These are phyloP conservation scores for Pleurotus giganteus DNA, from an alignment of 768 basidiomycete genomes.

Conservation along the genomic window DNA sequence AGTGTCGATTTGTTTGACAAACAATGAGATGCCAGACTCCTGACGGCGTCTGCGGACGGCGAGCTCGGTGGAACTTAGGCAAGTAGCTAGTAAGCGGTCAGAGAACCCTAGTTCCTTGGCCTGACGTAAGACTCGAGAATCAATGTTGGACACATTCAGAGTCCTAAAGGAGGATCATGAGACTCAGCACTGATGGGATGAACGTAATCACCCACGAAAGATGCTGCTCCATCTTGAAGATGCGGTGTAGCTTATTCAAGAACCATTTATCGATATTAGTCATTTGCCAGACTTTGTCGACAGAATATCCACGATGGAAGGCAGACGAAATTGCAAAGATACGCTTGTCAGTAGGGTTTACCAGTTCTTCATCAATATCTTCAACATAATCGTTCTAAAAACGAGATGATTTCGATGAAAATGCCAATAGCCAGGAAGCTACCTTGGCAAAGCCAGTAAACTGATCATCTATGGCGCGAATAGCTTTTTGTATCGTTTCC, in stretches of 20 bases:
- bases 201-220: constrained; percentile 57
- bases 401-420: constrained; percentile 1
- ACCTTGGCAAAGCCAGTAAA: constrained; percentile 91
- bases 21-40: constrained; percentile 79
- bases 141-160: constrained; percentile 63
- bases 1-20: constrained; percentile 98
- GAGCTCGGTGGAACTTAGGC: constrained; percentile 87
- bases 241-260: constrained; percentile 81
- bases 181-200: not conserved
- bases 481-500: constrained; percentile 98
- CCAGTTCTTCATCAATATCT: constrained; percentile 88
- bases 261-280: constrained; percentile 99
- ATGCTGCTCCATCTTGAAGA: constrained; percentile 75
- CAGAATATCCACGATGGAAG: constrained; percentile 87
- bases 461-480: constrained; percentile 93
- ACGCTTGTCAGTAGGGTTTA: constrained; percentile 95
- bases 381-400: constrained; percentile 81
- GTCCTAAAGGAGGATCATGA: constrained; percentile 37
- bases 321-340: constrained; percentile 96
- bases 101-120: constrained; percentile 97
- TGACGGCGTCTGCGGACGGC: constrained; percentile 89
- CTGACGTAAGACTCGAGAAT: constrained; percentile 61
- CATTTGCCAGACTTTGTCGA: constrained; percentile 97
- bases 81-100: constrained; percentile 82
- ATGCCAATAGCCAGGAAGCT: constrained; percentile 4